Percentiles rank a stretch among this genome's conserved stretches.
Conservation (phyloP, 768 basidiomycete species). For the Galerina marginata region DNA sequence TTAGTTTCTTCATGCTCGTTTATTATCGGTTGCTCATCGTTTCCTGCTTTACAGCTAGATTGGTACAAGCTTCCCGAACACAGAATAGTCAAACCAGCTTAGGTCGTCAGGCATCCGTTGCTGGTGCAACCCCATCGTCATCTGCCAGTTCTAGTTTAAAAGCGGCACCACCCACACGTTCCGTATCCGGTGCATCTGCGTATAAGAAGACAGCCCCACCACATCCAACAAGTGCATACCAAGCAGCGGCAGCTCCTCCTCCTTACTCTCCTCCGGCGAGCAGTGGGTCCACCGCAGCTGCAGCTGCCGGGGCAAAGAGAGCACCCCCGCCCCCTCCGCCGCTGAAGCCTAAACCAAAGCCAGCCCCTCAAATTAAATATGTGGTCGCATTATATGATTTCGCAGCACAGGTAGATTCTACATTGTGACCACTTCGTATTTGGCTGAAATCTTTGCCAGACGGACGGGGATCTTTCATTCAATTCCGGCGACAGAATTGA, state of each 20-base stretch:
- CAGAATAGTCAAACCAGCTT: conserved; percentile 32
- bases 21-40: background rate
- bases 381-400: conserved; percentile 97
- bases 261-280: conserved; percentile 36
- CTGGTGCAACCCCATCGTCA: conserved; percentile 33
- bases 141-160: conserved; percentile 37
- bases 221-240: conserved; percentile 48
- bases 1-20: conserved; percentile 41
- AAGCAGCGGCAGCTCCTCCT: conserved; percentile 36
- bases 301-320: conserved; percentile 61
- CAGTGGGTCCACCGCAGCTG: conserved; percentile 26
- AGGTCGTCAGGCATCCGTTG: conserved; percentile 37
- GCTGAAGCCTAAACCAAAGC: conserved; percentile 86
- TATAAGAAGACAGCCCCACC: conserved; percentile 61
- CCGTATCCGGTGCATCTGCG: conserved; percentile 34
- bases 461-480: conserved; percentile 93
- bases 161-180: conserved; percentile 45
- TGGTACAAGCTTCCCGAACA: conserved; percentile 61
- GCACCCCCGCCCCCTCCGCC: conserved; percentile 94
- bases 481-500: conserved; percentile 90
- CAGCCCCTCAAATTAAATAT: conserved; percentile 65
- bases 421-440: background rate
- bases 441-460: conserved; percentile 43
- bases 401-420: conserved; percentile 70
- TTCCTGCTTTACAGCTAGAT: conserved; percentile 51